Base-by-base conservation (phyloP, 139 green algal genomes). In the Chlorella sp. region DNA sequence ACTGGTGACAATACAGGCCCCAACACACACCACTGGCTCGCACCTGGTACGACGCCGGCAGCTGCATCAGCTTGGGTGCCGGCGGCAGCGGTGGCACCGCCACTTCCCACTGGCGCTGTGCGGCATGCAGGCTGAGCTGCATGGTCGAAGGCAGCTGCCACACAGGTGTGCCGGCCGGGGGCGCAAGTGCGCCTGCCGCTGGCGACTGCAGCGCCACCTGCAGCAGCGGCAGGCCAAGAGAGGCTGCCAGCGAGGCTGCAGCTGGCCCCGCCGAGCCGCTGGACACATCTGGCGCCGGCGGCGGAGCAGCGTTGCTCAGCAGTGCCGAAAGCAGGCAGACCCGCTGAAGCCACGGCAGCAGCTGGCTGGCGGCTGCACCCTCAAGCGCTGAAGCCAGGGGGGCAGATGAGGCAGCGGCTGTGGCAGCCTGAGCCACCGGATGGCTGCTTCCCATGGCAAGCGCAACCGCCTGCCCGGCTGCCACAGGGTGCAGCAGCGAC, bases 1-100 rank as follows among this genome's bases (percentile, higher is more conserved):
- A 28, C 68, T 43, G 30, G 8, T 3, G n/a, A 48, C 36, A 48
- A 38, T 20, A 32, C 26, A 22, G 34, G 32, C 32, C 19, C 32
- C 28, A 34, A 2, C 14, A 32, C 41, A 1, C 34, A 7, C 67
- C 34, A 1, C 8, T 26, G 16, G 2, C 73, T 1, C 54, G 38
- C 54, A 82, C 76, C 76, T 82, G 76, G 26, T 69, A 82, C 3
- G 76, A 82, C 16, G 13, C 24, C 3, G 76, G 76, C 76, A 82
- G 54, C 76, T 82, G 76, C 32, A 82, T 36, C 34, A 82, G 76
- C 76, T 70, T 64, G n/a, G 76, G 19, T 0, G 76, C 54, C 3
- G 24, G 48, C 3, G 76, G 76, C 26, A 26, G 76, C 36, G 54
- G 54, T 26, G 32, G 76, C 6, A 30, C 34, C 1, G 26, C 38